Evolutionary conservation across 164 flowering plant species (phyloP).

Genomic region (Hamamelis virginiana): DNA sequence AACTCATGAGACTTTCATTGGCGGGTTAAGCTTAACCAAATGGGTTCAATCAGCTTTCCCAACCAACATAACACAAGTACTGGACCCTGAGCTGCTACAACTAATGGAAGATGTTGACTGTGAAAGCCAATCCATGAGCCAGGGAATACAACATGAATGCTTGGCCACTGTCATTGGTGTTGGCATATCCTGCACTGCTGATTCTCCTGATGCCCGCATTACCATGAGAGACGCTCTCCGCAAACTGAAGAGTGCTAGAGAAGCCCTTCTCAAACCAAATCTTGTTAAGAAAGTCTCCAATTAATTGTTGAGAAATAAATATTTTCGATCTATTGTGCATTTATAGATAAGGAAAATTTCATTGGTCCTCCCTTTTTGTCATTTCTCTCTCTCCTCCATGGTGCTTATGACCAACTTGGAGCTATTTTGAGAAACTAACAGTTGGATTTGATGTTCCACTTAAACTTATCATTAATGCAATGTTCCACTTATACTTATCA

Average conservation of each 20-base stretch:
- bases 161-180: conserved; percentile 19
- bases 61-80: conserved; percentile 13
- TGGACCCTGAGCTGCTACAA: conserved; percentile 31
- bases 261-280: conserved; percentile 7
- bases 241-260: conserved; percentile 16
- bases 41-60: conserved; percentile 37
- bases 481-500: too few relatives aligned
- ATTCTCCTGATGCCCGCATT: conserved; percentile 24
- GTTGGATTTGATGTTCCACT: too few relatives aligned
- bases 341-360: too few relatives aligned
- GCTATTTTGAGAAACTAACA: too few relatives aligned
- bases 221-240: conserved; percentile 31
- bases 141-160: conserved; percentile 10
- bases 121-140: not conserved
- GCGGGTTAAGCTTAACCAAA: conserved; percentile 25
- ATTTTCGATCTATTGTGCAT: too few relatives aligned
- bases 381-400: too few relatives aligned
- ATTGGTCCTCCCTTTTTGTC: too few relatives aligned
- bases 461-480: too few relatives aligned
- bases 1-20: conserved; percentile 27
- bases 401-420: too few relatives aligned
- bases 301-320: too few relatives aligned
- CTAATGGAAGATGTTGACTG: not conserved
- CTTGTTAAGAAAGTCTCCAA: too few relatives aligned
- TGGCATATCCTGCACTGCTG: conserved; percentile 34